phyloP scores from a whole-genome alignment of 2,329 filamentous ascomycete species.

The Aspergillus fumigatus region DNA sequence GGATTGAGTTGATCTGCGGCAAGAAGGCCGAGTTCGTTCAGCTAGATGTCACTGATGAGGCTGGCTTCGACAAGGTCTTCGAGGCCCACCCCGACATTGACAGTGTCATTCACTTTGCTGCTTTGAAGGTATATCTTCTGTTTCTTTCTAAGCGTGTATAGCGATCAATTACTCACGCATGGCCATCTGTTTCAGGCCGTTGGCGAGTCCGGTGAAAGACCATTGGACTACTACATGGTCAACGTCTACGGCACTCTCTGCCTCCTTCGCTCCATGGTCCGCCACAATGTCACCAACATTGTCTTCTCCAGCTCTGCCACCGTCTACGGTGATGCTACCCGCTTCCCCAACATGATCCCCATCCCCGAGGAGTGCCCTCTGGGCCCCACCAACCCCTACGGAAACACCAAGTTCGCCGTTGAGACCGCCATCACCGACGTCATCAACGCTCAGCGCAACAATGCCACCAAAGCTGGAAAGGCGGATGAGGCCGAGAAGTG shows the following conservation, averaged over 20 bases:
- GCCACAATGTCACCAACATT: constrained; percentile 89
- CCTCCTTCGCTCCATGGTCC: constrained; percentile 80
- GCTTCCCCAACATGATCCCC: constrained; percentile 96
- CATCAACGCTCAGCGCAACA: constrained; percentile 79
- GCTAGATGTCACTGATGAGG: constrained; percentile 82
- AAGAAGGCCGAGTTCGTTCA: constrained; percentile 82
- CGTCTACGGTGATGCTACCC: constrained; percentile 95
- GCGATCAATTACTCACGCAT: background rate
- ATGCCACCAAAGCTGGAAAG: constrained; percentile 73
- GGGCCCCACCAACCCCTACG: constrained; percentile 95
- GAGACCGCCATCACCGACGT: constrained; percentile 90
- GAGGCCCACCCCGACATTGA: constrained; percentile 86
- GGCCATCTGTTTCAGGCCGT: constrained; percentile 62
- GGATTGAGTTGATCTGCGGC: constrained; percentile 89
- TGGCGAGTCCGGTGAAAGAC: constrained; percentile 88
- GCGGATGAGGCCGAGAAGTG: constrained; percentile 66
- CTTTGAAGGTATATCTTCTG: constrained; percentile 67
- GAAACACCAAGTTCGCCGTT: constrained; percentile 89
- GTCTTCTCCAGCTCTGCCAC: constrained; percentile 98
- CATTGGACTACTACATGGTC: constrained; percentile 95
- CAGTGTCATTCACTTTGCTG: constrained; percentile 98
- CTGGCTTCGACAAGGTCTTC: constrained; percentile 80
- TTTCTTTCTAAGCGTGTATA: background rate
- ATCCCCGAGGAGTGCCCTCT: constrained; percentile 97
- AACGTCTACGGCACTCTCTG: constrained; percentile 91